Base-by-base conservation (phyloP, 2,329 filamentous ascomycete species). In the Penicillium nordicum region DNA sequence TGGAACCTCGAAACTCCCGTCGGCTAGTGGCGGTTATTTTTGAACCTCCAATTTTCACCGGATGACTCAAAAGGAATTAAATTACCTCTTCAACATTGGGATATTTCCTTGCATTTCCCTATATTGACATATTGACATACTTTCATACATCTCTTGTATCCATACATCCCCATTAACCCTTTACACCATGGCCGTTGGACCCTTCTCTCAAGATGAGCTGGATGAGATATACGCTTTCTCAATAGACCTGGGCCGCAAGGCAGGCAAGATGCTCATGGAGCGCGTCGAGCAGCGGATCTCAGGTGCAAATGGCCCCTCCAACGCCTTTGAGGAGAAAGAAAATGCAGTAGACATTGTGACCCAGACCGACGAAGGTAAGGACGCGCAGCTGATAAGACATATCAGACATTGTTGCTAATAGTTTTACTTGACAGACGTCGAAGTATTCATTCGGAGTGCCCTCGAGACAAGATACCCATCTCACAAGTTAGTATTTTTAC, bases 261-360 rank as follows among this genome's bases (percentile, higher is more conserved):
- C 88, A 0, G 88, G 89, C 7, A 74, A 82, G 52, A 80, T 89
- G 67, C 79, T 92, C 41, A 82, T 88, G 69, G 80, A 85, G 46
- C 85, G 83, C 12, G 83, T 86, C n/a, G 78, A 82, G 61, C 70
- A 79, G 60, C 80, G 86, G 34, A 82, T 82, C 63, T 57, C 57
- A 21, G 75, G 73, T 10, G 76, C 74, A 37, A 66, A 67, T 16
- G 71, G 57, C 50, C 67, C 70, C 42, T 36, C 49, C 4, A 55
- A 53, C 1, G 65, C 66, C 1, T 79, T 82, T 53, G 74, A 79
- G 8, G 87, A 91, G 73, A 92, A 92, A 71, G 85, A 89, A 62
- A 90, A 84, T 68, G 82, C 88, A 1, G 88, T 92, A 11, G 89
- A 92, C 69, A 83, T 92, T 59, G 88, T 92, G 21, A 92, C 88